Evolutionary conservation across 2,329 filamentous ascomycete species (phyloP).

Genomic region (Grosmannia penicillata): DNA sequence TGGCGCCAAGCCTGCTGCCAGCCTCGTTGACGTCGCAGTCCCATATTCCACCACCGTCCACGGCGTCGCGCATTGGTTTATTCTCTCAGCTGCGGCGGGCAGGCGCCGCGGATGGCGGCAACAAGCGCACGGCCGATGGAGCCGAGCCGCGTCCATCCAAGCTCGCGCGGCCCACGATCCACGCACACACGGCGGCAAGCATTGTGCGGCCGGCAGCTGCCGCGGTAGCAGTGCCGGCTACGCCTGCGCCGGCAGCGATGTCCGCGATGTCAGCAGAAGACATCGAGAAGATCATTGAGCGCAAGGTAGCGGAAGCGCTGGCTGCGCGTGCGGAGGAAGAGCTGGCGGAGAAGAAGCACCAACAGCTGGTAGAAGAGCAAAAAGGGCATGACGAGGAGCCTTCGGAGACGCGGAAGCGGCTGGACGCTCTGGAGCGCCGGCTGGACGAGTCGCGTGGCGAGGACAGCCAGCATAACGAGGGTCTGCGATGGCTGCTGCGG

Average conservation of each 20-base stretch:
- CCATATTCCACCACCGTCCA: too few species aligned
- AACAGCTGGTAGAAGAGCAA: slow-evolving; percentile 17
- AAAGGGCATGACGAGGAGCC: slow-evolving; percentile 32
- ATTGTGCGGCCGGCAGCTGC: background rate
- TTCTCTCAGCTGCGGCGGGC: slow-evolving; percentile 19
- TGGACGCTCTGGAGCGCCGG: slow-evolving; percentile 76
- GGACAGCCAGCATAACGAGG: slow-evolving; percentile 65
- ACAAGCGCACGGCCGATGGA: slow-evolving; percentile 25
- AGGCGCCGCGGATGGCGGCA: slow-evolving; percentile 1
- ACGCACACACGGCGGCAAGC: slow-evolving; percentile 4
- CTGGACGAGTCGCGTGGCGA: slow-evolving; percentile 53
- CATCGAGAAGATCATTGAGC: slow-evolving; percentile 85
- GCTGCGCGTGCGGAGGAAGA: slow-evolving; percentile 49
- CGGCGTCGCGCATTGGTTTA: slow-evolving; percentile 13
- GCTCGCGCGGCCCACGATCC: slow-evolving; percentile 19
- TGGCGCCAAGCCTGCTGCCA: too few species aligned
- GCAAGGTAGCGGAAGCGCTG: slow-evolving; percentile 78
- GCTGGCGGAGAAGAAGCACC: slow-evolving; percentile 19
- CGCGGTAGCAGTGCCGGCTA: background rate
- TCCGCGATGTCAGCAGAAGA: slow-evolving; percentile 50
- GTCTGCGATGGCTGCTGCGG: slow-evolving; percentile 74
- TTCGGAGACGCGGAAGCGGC: slow-evolving; percentile 60
- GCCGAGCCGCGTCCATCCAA: slow-evolving; percentile 27
- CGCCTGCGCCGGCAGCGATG: slow-evolving; percentile 14
- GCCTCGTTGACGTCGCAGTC: too few species aligned